Conservation (phyloP, 352 stramenopile genomes). For the Pseudoperonospora humuli region DNA sequence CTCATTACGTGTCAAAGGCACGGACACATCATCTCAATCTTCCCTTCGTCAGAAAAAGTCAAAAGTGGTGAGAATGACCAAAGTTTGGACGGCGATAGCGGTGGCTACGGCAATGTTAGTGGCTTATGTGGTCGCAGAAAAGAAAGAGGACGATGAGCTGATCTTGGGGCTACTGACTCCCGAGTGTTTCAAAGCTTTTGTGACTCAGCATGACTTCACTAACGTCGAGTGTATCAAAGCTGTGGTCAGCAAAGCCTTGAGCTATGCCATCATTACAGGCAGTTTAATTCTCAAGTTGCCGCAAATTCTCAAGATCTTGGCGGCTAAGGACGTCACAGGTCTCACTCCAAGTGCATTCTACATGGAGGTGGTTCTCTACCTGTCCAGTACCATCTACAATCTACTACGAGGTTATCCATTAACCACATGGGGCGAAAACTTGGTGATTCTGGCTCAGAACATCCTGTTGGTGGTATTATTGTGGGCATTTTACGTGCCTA, state of each 20-base stretch:
- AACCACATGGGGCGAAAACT: constrained; percentile 81
- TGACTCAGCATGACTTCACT: constrained; percentile 70
- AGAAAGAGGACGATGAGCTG: constrained; percentile 34
- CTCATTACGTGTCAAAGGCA: too few species aligned
- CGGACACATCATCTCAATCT: too few species aligned
- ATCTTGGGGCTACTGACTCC: constrained; percentile 67
- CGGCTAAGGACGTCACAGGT: constrained; percentile 71
- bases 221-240: constrained; percentile 81
- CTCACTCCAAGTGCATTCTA: constrained; percentile 84
- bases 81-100: constrained; percentile 7
- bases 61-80: constrained; percentile 13
- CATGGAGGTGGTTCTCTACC: constrained; percentile 81
- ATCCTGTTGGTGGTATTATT: constrained; percentile 74
- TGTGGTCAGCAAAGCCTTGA: constrained; percentile 73
- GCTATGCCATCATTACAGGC: constrained; percentile 83
- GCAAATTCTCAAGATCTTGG: constrained; percentile 86
- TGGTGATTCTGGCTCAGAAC: constrained; percentile 83
- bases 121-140: constrained; percentile 2
- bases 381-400: constrained; percentile 81
- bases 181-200: constrained; percentile 75
- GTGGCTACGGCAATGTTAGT: constrained; percentile 13
- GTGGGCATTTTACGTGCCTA: constrained; percentile 59
- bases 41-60: too few species aligned
- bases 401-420: constrained; percentile 74
- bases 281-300: constrained; percentile 83